A percentile compares a stretch with the other conserved stretches of the same genome.
Conservation (phyloP, 2,329 filamentous ascomycete genomes). For the Monosporascus sp. region DNA sequence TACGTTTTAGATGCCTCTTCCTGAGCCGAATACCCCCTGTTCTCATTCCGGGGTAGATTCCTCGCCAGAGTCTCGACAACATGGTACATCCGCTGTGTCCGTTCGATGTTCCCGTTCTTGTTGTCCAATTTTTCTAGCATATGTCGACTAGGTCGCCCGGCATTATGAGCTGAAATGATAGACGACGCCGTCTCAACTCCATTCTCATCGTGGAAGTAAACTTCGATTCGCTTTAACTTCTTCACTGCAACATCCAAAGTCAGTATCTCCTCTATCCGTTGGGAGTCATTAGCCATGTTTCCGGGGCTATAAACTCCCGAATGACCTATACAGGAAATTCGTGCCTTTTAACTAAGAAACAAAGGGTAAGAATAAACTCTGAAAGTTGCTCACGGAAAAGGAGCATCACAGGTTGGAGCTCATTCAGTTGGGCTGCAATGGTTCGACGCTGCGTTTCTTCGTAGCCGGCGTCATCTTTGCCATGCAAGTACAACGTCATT, state of each 20-base stretch:
- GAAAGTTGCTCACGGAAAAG: conserved; percentile 26
- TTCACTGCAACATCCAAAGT: conserved; percentile 14
- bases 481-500: conserved; percentile 32
- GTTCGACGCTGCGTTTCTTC: conserved; percentile 11
- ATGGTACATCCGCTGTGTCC: conserved; percentile 19
- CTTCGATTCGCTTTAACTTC: conserved; percentile 29
- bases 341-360: no score
- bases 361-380: no score
- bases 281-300: no score
- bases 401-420: conserved; percentile 32
- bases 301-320: no score
- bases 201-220: conserved; percentile 23
- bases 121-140: conserved; percentile 4
- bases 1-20: conserved; percentile 18
- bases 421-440: conserved; percentile 29
- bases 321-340: no score
- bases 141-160: conserved; percentile 1
- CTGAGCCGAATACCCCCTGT: conserved; percentile 23
- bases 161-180: conserved; percentile 7
- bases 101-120: neutral
- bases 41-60: conserved; percentile 29
- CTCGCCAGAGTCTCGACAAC: conserved; percentile 22
- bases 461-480: conserved; percentile 12
- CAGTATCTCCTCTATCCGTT: no score
- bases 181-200: conserved; percentile 5